A percentile compares a stretch with the other conserved stretches of the same genome.
These are phyloP conservation scores for Brasenia schreberi DNA, from an alignment of 164 flowering plant genomes.

Conservation along the genomic window DNA sequence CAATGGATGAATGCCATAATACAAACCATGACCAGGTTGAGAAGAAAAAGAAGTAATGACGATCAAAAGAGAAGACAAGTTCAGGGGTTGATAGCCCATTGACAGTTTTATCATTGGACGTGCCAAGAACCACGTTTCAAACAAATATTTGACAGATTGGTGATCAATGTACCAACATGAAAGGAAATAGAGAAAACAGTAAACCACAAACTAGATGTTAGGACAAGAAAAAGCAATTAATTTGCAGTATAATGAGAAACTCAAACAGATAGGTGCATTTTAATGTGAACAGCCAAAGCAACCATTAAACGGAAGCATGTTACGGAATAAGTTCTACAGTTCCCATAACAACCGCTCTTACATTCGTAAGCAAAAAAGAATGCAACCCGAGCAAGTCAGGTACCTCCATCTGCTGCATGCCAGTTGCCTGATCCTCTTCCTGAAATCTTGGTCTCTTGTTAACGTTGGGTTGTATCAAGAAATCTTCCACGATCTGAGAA, in stretches of 20 bases:
- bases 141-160: no score
- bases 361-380: not conserved
- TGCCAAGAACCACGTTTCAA: no score
- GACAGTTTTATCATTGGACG: no score
- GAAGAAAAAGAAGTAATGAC: no score
- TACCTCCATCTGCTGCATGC: constrained; percentile 54
- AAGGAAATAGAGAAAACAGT: not conserved
- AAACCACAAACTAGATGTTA: not conserved
- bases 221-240: not conserved
- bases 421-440: constrained; percentile 29
- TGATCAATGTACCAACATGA: no score
- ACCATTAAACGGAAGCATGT: not conserved
- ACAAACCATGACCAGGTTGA: no score
- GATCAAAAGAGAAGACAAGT: no score
- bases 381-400: not conserved
- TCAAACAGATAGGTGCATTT: not conserved
- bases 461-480: constrained; percentile 79
- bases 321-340: not conserved
- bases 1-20: no score
- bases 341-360: not conserved
- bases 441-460: constrained; percentile 66
- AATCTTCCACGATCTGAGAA: constrained; percentile 58
- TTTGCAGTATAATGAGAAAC: not conserved
- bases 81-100: no score
- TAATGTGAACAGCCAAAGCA: not conserved